Percentiles rank a stretch among this genome's conserved stretches.
phyloP scores from a whole-genome alignment of 148 eudicot genomes.

The Camellia japonica region DNA sequence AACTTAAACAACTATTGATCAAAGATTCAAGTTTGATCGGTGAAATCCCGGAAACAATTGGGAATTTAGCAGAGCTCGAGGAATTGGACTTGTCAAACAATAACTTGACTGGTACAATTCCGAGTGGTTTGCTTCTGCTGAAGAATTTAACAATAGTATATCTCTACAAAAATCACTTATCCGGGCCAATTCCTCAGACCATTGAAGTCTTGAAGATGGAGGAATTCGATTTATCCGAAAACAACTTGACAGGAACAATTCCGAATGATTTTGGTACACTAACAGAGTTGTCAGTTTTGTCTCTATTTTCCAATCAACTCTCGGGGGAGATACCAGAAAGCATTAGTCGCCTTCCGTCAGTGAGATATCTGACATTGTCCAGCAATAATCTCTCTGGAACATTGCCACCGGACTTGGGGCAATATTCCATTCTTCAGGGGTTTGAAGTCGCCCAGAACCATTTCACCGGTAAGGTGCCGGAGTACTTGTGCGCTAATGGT shows the following conservation, averaged over 20 bases:
- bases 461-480: conserved; percentile 23
- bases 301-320: conserved; percentile 25
- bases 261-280: conserved; percentile 31
- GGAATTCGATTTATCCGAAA: neutral
- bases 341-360: too few relatives aligned
- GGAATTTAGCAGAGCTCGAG: conserved; percentile 25
- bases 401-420: conserved; percentile 33
- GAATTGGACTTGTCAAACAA: conserved; percentile 18
- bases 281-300: conserved; percentile 22
- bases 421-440: conserved; percentile 21
- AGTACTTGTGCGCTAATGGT: conserved; percentile 22
- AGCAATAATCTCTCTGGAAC: conserved; percentile 29
- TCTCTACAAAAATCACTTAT: conserved; percentile 29
- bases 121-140: conserved; percentile 23
- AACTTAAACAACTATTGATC: conserved; percentile 24
- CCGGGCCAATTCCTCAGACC: conserved; percentile 17
- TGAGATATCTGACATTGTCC: conserved; percentile 13
- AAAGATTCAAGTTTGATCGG: conserved; percentile 24
- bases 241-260: conserved; percentile 28
- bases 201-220: too few relatives aligned
- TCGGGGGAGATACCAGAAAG: conserved; percentile 28
- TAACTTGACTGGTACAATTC: conserved; percentile 18
- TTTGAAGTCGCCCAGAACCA: conserved; percentile 24
- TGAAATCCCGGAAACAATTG: conserved; percentile 31
- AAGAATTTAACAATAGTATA: conserved; percentile 21